Conservation (phyloP, 2,329 filamentous ascomycete species). For the Podosphaera aphanis region DNA sequence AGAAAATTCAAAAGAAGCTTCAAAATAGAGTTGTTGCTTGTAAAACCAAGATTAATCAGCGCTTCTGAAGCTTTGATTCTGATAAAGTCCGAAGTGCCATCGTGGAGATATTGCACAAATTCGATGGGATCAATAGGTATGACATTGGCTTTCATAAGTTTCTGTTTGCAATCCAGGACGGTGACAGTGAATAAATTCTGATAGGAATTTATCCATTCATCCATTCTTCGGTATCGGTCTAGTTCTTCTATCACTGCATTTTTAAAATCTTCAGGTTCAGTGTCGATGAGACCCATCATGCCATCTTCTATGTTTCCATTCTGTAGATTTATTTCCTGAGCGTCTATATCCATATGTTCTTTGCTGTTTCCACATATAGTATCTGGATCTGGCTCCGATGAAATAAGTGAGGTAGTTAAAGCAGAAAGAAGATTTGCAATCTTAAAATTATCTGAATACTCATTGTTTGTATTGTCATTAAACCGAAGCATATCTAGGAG, state of each 20-base stretch:
- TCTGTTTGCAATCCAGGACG: slow-evolving; percentile 35
- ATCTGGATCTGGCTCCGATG: slow-evolving; percentile 16
- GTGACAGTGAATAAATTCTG: slow-evolving; percentile 44
- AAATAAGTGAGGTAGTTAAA: slow-evolving; percentile 33
- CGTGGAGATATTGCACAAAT: slow-evolving; percentile 40
- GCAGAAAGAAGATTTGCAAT: slow-evolving; percentile 55
- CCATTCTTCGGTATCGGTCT: slow-evolving; percentile 40
- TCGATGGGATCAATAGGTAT: slow-evolving; percentile 29
- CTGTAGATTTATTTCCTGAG: slow-evolving; percentile 13
- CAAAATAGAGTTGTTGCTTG: slow-evolving; percentile 31
- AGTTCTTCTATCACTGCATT: slow-evolving; percentile 34
- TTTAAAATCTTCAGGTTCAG: slow-evolving; percentile 19
- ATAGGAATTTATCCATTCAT: slow-evolving; percentile 45
- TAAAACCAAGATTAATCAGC: slow-evolving; percentile 36
- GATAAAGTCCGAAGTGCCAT: slow-evolving; percentile 37
- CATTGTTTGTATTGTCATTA: slow-evolving; percentile 84
- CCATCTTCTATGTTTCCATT: slow-evolving; percentile 18
- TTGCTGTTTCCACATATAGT: slow-evolving; percentile 8
- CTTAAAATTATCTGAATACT: slow-evolving; percentile 75
- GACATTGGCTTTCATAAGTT: slow-evolving; percentile 39
- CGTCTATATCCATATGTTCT: slow-evolving; percentile 20
- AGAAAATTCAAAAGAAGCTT: slow-evolving; percentile 32
- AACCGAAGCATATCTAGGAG: slow-evolving; percentile 73
- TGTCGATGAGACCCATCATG: slow-evolving; percentile 15
- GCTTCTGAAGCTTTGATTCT: slow-evolving; percentile 43